These are phyloP conservation scores for Takakia lepidozioides DNA, from an alignment of 225 moss, liverwort and hornwort species.

Conservation along the genomic window DNA sequence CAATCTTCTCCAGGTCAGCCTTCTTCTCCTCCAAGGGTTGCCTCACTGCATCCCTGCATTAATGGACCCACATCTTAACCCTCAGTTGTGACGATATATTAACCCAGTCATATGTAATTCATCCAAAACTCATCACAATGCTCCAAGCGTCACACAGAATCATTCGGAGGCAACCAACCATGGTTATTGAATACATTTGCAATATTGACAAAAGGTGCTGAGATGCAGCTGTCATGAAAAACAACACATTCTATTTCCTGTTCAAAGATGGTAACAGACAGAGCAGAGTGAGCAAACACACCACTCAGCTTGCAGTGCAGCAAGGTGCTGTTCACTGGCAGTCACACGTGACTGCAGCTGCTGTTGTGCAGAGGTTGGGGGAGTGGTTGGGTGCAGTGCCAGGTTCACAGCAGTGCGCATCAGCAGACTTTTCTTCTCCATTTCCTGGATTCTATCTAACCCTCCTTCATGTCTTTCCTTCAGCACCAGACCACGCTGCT, in stretches of 20 bases:
- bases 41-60: conserved; percentile 25
- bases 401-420: conserved; percentile 28
- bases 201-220: no score
- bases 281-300: not conserved
- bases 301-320: conserved; percentile 40
- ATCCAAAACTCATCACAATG: no score
- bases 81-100: no score
- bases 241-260: no score
- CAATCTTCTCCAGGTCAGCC: conserved; percentile 40
- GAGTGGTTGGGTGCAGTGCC: conserved; percentile 17
- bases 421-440: conserved; percentile 15
- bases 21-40: conserved; percentile 39
- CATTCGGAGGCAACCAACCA: no score
- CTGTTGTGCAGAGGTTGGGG: conserved; percentile 12
- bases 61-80: no score
- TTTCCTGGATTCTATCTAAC: conserved; percentile 10
- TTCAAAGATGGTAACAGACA: no score
- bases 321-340: conserved; percentile 37
- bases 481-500: conserved; percentile 11
- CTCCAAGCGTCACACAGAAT: no score
- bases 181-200: no score
- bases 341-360: conserved; percentile 18
- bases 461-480: conserved; percentile 21
- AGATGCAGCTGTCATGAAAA: no score
- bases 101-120: no score